These are phyloP conservation scores for Phylloboletellus chloephorus DNA, from an alignment of 1,284 basidiomycete species.

Conservation along the genomic window DNA sequence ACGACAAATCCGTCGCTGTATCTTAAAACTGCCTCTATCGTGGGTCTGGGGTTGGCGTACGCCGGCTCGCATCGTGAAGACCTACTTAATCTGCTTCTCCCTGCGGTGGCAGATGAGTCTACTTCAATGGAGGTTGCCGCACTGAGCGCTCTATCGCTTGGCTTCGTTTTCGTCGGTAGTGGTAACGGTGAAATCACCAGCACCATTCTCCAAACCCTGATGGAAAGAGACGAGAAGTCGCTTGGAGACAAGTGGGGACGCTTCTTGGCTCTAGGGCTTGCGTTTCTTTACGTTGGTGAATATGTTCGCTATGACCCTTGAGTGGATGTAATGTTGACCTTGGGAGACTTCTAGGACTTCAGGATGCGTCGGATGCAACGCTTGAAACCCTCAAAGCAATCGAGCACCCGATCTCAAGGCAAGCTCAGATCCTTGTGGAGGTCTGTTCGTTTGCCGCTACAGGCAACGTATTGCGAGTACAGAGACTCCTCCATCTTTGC, in stretches of 20 bases:
- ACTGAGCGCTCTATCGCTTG: constrained; percentile 83
- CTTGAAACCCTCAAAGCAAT: constrained; percentile 95
- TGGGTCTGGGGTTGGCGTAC: constrained; percentile 91
- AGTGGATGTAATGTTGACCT: constrained; percentile 8
- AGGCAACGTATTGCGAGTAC: constrained; percentile 93
- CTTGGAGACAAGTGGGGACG: constrained; percentile 91
- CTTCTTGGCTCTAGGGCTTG: constrained; percentile 88
- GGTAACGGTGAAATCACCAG: constrained; percentile 91
- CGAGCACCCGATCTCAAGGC: constrained; percentile 88
- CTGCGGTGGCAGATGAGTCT: constrained; percentile 74
- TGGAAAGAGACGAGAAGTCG: constrained; percentile 78
- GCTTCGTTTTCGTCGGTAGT: constrained; percentile 95
- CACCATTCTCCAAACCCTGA: constrained; percentile 87
- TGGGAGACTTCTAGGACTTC: constrained; percentile 54
- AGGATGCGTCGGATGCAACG: constrained; percentile 92
- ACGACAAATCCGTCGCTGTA: constrained; percentile 84
- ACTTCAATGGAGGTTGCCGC: constrained; percentile 88
- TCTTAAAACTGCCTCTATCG: constrained; percentile 84
- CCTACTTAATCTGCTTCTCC: constrained; percentile 72
- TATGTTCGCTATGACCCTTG: background rate
- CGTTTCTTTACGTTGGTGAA: constrained; percentile 84
- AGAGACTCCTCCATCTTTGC: constrained; percentile 90
- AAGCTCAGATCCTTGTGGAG: constrained; percentile 89
- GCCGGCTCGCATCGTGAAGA: constrained; percentile 91
- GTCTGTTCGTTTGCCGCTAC: constrained; percentile 94